Evolutionary conservation across 176 grass and related monocot species (phyloP), one percentile per base, ranked within the genome.

Genomic region (Cenchrus americanus): DNA sequence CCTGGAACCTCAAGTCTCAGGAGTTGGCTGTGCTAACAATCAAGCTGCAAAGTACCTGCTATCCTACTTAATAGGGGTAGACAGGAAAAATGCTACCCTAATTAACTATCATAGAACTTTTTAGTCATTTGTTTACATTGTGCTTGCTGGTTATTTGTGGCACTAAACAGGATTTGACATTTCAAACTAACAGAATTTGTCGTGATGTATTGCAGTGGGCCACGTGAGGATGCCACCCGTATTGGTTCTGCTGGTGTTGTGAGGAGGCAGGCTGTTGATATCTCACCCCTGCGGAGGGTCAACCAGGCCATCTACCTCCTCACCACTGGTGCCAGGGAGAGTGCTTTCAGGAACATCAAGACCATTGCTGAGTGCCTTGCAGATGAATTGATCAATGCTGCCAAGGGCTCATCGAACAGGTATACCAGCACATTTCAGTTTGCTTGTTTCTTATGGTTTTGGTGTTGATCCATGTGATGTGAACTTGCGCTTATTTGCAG

Each of bases 161-260:
- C 34, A 37, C 4, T 37, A 37, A 37, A 37, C 27, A 30, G 27
- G 27, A 30, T 30, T 30, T 10, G 21, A 21, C 5, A 24, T 68
- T 15, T 27, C 23, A 18, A 52, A 18, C 69, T 67, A 10, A 41
- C 0, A 1, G 43, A 7, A 8, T 42, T 17, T n/a, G 27, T 14
- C 11, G 4, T 14, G 42, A 2, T 24, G 0, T 44, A 2, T 44
- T 70, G 65, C 79, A 81, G 79, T 58, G 79, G 79, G 0, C 79
- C 79, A 0, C 65, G 79, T 63, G 93, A 94, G 57, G 93, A 94
- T 71, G 93, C 93, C 18, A 94, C 79, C n/a, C 79, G 79, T 49
- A 94, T 94, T 68, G 93, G 93, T n/a, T 94, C 93, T 23, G 93
- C 93, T 73, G 93, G 93, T 77, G 93, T 85, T 81, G 93, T 94